These are phyloP conservation scores for Fomitopsis schrenkii DNA, from an alignment of 1,284 basidiomycete genomes.

Conservation along the genomic window DNA sequence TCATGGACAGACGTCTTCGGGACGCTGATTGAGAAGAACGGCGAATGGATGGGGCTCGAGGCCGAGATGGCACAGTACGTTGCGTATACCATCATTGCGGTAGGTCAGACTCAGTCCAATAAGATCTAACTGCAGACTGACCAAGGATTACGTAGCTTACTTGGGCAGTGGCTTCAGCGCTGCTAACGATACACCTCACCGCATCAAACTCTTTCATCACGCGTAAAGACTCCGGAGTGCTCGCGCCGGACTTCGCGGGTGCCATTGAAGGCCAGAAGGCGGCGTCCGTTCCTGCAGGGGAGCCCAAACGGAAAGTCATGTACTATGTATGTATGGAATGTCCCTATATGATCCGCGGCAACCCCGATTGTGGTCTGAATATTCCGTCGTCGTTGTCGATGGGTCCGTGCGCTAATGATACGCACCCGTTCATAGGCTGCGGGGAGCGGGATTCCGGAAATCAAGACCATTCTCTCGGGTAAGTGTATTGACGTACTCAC, in stretches of 20 bases:
- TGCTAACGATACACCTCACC: slow-evolving; percentile 85
- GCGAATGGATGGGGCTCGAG: slow-evolving; percentile 24
- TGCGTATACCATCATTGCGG: slow-evolving; percentile 75
- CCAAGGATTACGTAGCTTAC: slow-evolving; percentile 41
- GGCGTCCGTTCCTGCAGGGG: slow-evolving; percentile 16
- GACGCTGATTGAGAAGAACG: slow-evolving; percentile 19
- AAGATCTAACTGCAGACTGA: slow-evolving; percentile 4
- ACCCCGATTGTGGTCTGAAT: not conserved
- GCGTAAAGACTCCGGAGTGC: slow-evolving; percentile 79
- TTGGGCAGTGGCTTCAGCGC: slow-evolving; percentile 68
- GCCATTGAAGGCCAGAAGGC: slow-evolving; percentile 23
- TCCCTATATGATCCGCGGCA: not conserved
- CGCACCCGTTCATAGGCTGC: slow-evolving; percentile 57
- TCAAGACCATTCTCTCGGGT: slow-evolving; percentile 95
- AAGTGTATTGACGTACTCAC: slow-evolving; percentile 9
- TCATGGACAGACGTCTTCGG: slow-evolving; percentile 62
- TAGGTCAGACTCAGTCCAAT: slow-evolving; percentile 34
- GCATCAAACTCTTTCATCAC: slow-evolving; percentile 86
- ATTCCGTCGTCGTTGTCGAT: not conserved
- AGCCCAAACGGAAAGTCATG: slow-evolving; percentile 62
- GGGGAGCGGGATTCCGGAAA: slow-evolving; percentile 94
- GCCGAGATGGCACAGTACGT: slow-evolving; percentile 61
- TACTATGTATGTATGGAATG: slow-evolving; percentile 66
- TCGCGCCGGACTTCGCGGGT: slow-evolving; percentile 46
- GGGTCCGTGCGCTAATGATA: not conserved